A percentile compares a stretch with the other conserved stretches of the same genome.
phyloP scores from a whole-genome alignment of 352 stramenopile genomes.

The Phytophthora pseudosyringae region DNA sequence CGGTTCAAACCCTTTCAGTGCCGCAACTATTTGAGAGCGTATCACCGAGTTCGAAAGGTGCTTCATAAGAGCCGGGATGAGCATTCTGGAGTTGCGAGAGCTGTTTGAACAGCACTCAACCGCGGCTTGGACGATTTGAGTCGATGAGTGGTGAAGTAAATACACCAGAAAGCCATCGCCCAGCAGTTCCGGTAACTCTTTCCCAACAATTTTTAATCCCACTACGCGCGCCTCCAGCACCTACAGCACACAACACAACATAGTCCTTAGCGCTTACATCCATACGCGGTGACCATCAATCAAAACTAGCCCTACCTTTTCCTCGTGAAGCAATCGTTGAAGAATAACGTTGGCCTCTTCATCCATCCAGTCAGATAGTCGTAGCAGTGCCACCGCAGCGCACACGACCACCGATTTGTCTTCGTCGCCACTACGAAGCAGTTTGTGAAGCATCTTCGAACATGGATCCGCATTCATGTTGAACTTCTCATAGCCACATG shows the following conservation, averaged over 20 bases:
- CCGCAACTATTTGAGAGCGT: slow-evolving; percentile 68
- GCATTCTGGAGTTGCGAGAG: slow-evolving; percentile 78
- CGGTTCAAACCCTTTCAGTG: slow-evolving; percentile 76
- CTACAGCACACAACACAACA: slow-evolving; percentile 21
- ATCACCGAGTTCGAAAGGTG: slow-evolving; percentile 73
- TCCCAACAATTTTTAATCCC: slow-evolving; percentile 83
- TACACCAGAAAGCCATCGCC: slow-evolving; percentile 88
- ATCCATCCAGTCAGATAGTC: slow-evolving; percentile 87
- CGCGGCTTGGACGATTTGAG: slow-evolving; percentile 76
- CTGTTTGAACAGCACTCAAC: slow-evolving; percentile 85
- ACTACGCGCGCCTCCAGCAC: slow-evolving; percentile 74
- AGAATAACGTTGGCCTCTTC: slow-evolving; percentile 84
- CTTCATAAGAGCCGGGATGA: slow-evolving; percentile 85
- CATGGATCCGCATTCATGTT: slow-evolving; percentile 68
- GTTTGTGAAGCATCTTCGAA: slow-evolving; percentile 63
- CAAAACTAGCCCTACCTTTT: slow-evolving; percentile 46
- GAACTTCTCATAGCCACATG: slow-evolving; percentile 78
- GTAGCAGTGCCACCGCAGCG: slow-evolving; percentile 74
- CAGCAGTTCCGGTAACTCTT: slow-evolving; percentile 80
- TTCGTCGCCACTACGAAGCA: slow-evolving; percentile 59
- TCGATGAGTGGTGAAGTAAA: slow-evolving; percentile 75
- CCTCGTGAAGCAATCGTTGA: slow-evolving; percentile 81
- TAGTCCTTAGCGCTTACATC: background rate
- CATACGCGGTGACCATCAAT: background rate
- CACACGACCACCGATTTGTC: slow-evolving; percentile 79